Conservation (phyloP, 805 yeast species). For the Saccharomycopsis sp. region DNA sequence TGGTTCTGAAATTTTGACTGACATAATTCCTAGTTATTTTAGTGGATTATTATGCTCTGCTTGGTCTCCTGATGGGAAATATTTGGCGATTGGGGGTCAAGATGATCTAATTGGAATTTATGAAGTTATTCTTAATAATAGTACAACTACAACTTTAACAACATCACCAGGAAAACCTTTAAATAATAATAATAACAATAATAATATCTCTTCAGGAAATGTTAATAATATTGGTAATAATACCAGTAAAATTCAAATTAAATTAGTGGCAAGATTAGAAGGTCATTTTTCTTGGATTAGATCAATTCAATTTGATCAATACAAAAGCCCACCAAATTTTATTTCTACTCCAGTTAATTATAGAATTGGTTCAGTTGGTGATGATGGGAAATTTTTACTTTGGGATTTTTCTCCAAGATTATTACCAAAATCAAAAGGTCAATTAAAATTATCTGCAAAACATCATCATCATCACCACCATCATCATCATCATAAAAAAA, state of each 20-base stretch:
- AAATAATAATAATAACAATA: background rate
- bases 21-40: conserved; percentile 52
- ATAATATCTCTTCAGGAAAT: conserved; percentile 3
- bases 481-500: conserved; percentile 4
- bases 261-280: conserved; percentile 19
- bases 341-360: conserved; percentile 27
- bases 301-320: conserved; percentile 34
- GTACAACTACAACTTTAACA: background rate
- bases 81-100: conserved; percentile 84
- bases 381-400: conserved; percentile 40
- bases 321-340: conserved; percentile 23
- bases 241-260: conserved; percentile 2
- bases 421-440: conserved; percentile 27
- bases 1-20: conserved; percentile 32
- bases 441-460: background rate
- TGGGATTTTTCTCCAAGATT: conserved; percentile 46
- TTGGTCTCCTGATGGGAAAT: conserved; percentile 59
- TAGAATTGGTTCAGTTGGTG: conserved; percentile 44
- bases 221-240: no score
- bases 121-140: conserved; percentile 21
- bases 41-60: conserved; percentile 47
- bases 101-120: conserved; percentile 38
- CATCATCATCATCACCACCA: conserved; percentile 5
- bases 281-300: conserved; percentile 48
- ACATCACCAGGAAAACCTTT: conserved; percentile 1